Evolutionary conservation across 2,329 filamentous ascomycete genomes (phyloP), one percentile per base, ranked within the genome.

Genomic region (Aspergillus awamori): DNA sequence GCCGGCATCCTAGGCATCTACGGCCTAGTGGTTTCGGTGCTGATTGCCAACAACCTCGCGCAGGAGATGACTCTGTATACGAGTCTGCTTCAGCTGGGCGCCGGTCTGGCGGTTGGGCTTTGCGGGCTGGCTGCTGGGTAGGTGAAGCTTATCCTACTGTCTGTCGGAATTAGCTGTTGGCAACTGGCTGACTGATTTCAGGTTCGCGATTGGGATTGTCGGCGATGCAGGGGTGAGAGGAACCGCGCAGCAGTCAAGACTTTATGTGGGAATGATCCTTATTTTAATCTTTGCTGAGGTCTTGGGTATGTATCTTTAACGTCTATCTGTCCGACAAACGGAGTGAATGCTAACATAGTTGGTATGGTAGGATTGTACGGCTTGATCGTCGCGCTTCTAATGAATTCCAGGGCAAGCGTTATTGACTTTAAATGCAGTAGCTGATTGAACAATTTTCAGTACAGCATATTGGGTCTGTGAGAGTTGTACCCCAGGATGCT

Each of bases 1-100:
- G 95, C 95, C 86, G 95, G 95, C 98, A 99, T 99, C 82, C 97
- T 99, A 82, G 95, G 92, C 90, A 98, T 99, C 81, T 99, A 94
- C 83, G 91, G 91, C 74, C 86, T 95, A 67, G 91, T 95, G 81
- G 91, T 94, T 63, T 93, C 91, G 15, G 91, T 95, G 77, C 82
- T 95, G 74, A 92, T 95, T 76, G 93, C 91, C 75, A 90, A 92
- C 78, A 87, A 87, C 72, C 83, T 95, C 66, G 85, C 83, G 71
- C 90, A 94, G 80, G 76, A 86, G 67, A 81, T 90, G 64, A 84
- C 91, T 63, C 84, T 94, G 64, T 94, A 89, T 72, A 92, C 90
- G 58, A 89, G 89, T 63, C 93, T 94, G 82, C 91, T 94, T 73
- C 91, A 94, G 79, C 86, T 94, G 63, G 91, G 91, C 80, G 91